Base-by-base conservation (phyloP, 257 asterid genomes). In the Nicotiana knightiana region DNA sequence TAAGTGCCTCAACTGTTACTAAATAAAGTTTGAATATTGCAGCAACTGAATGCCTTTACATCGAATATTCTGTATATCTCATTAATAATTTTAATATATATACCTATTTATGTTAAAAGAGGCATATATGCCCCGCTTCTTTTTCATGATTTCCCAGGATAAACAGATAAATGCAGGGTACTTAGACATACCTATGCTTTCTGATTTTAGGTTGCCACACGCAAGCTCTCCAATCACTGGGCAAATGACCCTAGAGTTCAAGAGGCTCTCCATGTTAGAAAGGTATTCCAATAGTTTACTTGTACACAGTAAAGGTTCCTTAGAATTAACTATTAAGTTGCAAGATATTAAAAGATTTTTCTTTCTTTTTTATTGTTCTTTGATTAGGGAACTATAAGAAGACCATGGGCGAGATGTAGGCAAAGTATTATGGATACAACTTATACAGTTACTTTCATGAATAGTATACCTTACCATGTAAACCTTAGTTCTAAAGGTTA, bases 211-310 rank as follows among this genome's bases (percentile, higher is more conserved):
- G 16, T 62, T 9, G 67, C 32, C 3, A 8, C 32, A 26, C 67
- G 17, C 15, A 62, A 26, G 15, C 32, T 71, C 18, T 71, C 85
- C 2, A 9, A 17, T 54, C 9, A 16, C 58, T 86, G 89, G 89
- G 87, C 87, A 39, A 86, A 84, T 65, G 78, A 81, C 28, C 81
- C 28, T 2, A 39, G 9, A 10, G 88, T 86, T 51, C 81, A 37
- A 83, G 81, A 86, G 12, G 86, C 88, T 28, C 88, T 86, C 71
- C 71, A 59, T 67, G 76, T 86, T n/a, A 66, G 81, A 83, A 81
- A 81, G 86, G 88, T 83, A 82, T 54, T 16, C 12, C 58, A 17
- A 7, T 33, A 7, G 37, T 57, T 57, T 5, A 57, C 18, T 16
- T 5, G 63, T 57, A 57, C 9, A 4, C 6, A 17, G 10, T 57